Percentiles rank a stretch among this genome's conserved stretches.
phyloP scores from a whole-genome alignment of 306 rosid species.

The Notholithocarpus densiflorus region DNA sequence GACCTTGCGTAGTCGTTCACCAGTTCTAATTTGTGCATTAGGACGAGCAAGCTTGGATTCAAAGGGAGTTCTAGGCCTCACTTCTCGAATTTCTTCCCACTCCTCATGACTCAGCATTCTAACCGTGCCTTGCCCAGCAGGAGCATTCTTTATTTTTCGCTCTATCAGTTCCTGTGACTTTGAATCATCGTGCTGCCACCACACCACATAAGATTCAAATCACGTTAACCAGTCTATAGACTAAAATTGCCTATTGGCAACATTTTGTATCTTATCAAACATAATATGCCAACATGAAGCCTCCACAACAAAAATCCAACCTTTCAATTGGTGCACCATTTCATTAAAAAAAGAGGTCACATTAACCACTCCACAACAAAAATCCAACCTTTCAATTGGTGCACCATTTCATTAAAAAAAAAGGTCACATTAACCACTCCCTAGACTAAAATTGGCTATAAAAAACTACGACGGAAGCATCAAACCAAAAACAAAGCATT shows the following conservation, averaged over 20 bases:
- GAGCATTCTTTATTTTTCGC: conserved; percentile 49
- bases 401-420: too few species aligned
- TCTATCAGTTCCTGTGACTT: conserved; percentile 56
- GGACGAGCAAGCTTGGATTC: conserved; percentile 67
- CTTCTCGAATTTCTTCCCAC: conserved; percentile 53
- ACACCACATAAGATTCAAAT: neutral
- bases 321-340: too few species aligned
- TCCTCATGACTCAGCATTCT: conserved; percentile 57
- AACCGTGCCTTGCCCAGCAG: conserved; percentile 50
- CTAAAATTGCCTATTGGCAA: neutral
- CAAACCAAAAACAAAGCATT: too few species aligned
- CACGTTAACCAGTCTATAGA: neutral
- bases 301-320: neutral
- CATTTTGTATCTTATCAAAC: neutral
- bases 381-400: too few species aligned
- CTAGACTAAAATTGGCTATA: too few species aligned
- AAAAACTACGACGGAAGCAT: too few species aligned
- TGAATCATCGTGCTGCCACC: conserved; percentile 66
- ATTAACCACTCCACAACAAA: neutral
- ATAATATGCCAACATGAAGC: neutral
- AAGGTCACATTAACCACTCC: too few species aligned
- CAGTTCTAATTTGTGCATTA: conserved; percentile 55
- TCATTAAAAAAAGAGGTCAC: too few species aligned
- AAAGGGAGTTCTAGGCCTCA: conserved; percentile 56
- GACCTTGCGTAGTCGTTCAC: conserved; percentile 49